Percentiles rank a stretch among this genome's conserved stretches.
These are phyloP conservation scores for Vitis rotundifolia DNA, from an alignment of 164 flowering plant species.

Conservation along the genomic window DNA sequence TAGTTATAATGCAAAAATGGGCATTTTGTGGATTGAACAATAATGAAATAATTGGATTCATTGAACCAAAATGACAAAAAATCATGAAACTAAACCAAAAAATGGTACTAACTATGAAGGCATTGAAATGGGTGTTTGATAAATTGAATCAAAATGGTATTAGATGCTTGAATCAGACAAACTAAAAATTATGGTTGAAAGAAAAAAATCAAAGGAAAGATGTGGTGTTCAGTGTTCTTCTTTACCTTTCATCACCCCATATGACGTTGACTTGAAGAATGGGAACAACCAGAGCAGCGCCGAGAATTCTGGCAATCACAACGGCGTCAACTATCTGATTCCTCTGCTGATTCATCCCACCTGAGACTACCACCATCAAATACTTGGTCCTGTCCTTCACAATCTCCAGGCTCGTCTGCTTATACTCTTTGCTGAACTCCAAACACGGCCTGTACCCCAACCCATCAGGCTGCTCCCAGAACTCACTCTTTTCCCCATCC, in stretches of 20 bases:
- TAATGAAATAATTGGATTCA: neutral
- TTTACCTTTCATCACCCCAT: slow-evolving; percentile 96
- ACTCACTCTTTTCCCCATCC: slow-evolving; percentile 34
- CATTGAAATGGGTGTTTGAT: neutral
- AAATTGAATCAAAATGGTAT: neutral
- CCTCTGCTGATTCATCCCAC: slow-evolving; percentile 97
- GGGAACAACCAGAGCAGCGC: slow-evolving; percentile 91
- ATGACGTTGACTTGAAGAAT: slow-evolving; percentile 90
- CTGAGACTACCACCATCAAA: slow-evolving; percentile 88
- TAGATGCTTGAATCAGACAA: neutral
- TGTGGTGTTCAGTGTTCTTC: neutral
- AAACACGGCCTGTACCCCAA: slow-evolving; percentile 79
- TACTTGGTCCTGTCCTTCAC: slow-evolving; percentile 61
- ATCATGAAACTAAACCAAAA: no score
- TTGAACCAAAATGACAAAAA: neutral
- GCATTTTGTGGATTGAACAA: neutral
- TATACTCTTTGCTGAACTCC: slow-evolving; percentile 60
- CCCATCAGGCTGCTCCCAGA: slow-evolving; percentile 91
- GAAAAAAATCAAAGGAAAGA: neutral
- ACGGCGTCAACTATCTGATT: slow-evolving; percentile 99
- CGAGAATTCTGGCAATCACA: slow-evolving; percentile 92
- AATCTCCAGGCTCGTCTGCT: slow-evolving; percentile 33
- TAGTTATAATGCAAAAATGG: neutral
- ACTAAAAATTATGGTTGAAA: no score
- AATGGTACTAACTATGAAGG: no score